Conservation (phyloP, 1,284 basidiomycete genomes). For the Acaromyces ingoldii region DNA sequence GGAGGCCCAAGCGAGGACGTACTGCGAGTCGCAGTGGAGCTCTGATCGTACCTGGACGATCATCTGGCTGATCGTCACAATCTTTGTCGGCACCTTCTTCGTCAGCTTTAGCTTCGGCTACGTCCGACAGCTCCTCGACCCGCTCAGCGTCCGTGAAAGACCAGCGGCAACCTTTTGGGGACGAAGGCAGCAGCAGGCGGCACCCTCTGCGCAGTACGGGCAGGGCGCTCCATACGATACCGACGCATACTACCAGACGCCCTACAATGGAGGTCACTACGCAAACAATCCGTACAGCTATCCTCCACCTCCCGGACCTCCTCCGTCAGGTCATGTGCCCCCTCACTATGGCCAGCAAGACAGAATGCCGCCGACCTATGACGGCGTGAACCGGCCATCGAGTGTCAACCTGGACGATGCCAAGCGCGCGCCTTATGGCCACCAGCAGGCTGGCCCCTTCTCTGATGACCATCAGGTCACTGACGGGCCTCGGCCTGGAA, state of each 20-base stretch:
- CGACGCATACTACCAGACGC: background rate
- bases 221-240: constrained; percentile 1
- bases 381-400: no score
- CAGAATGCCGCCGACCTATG: no score
- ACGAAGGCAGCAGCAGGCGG: background rate
- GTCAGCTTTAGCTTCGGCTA: constrained; percentile 38
- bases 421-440: no score
- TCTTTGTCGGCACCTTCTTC: constrained; percentile 29
- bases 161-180: background rate
- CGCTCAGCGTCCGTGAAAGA: constrained; percentile 18
- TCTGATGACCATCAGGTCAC: no score
- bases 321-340: background rate
- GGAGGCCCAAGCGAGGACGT: constrained; percentile 18
- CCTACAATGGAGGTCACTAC: background rate
- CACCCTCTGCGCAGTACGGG: background rate
- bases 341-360: no score
- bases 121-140: constrained; percentile 31
- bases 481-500: no score
- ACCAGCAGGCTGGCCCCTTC: no score
- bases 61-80: constrained; percentile 31
- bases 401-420: no score
- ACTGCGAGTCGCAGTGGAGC: constrained; percentile 27
- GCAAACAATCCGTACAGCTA: constrained; percentile 4
- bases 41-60: constrained; percentile 28
- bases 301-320: constrained; percentile 7